Percentiles rank a stretch among this genome's conserved stretches.
Evolutionary conservation across 2,329 filamentous ascomycete genomes (phyloP).

Genomic region (Scorias spongiosa): DNA sequence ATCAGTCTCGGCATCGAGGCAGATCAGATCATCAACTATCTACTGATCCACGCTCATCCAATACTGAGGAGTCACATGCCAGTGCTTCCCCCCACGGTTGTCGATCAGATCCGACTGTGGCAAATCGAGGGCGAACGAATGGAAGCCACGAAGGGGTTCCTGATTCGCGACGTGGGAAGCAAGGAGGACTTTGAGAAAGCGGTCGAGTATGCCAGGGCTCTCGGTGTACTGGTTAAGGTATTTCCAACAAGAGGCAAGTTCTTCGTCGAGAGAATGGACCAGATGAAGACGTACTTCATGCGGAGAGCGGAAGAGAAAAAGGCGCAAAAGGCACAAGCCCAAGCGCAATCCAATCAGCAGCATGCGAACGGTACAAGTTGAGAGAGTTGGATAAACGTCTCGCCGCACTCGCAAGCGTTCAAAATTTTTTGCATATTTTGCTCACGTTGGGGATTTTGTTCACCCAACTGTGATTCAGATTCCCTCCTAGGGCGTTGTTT

Average conservation of each 20-base stretch:
- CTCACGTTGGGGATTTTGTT: too few species aligned
- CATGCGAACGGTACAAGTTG: too few species aligned
- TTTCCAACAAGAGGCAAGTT: slow-evolving; percentile 69
- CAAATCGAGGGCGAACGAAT: slow-evolving; percentile 94
- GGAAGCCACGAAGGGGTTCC: slow-evolving; percentile 64
- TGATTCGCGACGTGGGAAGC: slow-evolving; percentile 68
- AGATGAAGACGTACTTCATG: slow-evolving; percentile 65
- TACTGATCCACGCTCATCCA: slow-evolving; percentile 83
- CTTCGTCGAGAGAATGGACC: slow-evolving; percentile 83
- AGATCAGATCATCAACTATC: slow-evolving; percentile 87
- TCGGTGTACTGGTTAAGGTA: slow-evolving; percentile 80
- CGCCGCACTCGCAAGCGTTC: too few species aligned
- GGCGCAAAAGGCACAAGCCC: background rate
- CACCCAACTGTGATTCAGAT: too few species aligned
- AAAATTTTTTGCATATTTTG: too few species aligned
- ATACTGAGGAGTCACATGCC: slow-evolving; percentile 70
- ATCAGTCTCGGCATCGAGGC: slow-evolving; percentile 84
- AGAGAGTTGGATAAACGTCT: too few species aligned
- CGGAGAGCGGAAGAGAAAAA: slow-evolving; percentile 21
- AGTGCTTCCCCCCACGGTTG: slow-evolving; percentile 82
- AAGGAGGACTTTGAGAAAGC: slow-evolving; percentile 55
- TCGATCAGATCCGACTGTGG: slow-evolving; percentile 95
- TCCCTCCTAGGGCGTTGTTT: too few species aligned
- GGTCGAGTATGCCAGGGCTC: slow-evolving; percentile 65
- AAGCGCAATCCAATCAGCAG: background rate